Evolutionary conservation across 306 rosid genomes (phyloP), one percentile per base, ranked within the genome.

Genomic region (Fragaria iinumae): DNA sequence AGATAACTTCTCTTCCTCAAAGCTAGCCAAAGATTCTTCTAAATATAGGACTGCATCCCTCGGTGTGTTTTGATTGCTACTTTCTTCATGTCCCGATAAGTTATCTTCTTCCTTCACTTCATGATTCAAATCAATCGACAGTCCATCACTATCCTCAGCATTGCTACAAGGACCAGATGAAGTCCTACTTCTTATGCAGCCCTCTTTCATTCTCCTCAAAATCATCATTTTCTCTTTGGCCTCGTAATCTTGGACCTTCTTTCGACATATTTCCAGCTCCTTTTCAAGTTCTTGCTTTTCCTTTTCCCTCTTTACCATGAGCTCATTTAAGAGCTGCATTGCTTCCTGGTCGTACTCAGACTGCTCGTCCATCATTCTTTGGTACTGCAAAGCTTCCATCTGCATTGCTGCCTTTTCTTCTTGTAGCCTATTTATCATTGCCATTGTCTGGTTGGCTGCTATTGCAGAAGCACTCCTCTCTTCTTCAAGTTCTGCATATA

Each of bases 341-440:
- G 99, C 97, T 81, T 92, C 98, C 57, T 96, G 99, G 73, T 96
- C 97, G 34, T 91, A 92, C 84, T 96, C 99, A 11, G 99, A 91
- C 85, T 92, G 99, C 79, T 96, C 99, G 23, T 96, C 99, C 99
- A 92, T 96, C 97, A 96, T 91, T 86, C 99, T 85, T 65, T 92
- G 97, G 80, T 96, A 96, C 80, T 96, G 99, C 84, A 92, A 88
- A 62, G 99, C 99, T 76, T 96, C 99, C 98, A 96, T 96, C 86
- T 96, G 99, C 97, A 96, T 88, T 17, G 96, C 91, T 2, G 99
- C 97, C 73, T 89, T 96, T 86, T 96, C 99, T 89, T 96, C 99
- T 77, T 96, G 99, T 67, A 92, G 90, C 91, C 98, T 84, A 81
- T 92, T 96, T 74, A 96, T 96, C 99, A 96, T 92, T 21, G 98